Percentiles rank a stretch among this genome's conserved stretches.
Conservation (phyloP, 2,329 filamentous ascomycete species). For the Cladosporium sphaerospermum region DNA sequence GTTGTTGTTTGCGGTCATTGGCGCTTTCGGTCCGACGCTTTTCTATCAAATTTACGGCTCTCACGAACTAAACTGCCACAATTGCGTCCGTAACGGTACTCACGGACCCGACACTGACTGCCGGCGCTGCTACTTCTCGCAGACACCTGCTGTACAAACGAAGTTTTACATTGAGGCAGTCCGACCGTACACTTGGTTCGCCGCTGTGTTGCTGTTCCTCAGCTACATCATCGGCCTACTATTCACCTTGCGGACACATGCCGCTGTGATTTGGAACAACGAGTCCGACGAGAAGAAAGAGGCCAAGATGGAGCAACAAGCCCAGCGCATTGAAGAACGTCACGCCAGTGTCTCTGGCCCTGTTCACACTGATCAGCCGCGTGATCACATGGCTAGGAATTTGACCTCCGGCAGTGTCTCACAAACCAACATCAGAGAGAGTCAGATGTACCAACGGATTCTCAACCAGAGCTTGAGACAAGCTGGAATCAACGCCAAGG, state of each 20-base stretch:
- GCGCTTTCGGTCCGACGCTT: conserved; percentile 87
- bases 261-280: conserved; percentile 91
- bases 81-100: conserved; percentile 51
- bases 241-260: conserved; percentile 93
- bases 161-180: conserved; percentile 87
- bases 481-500: conserved; percentile 57
- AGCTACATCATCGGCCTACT: conserved; percentile 91
- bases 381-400: conserved; percentile 14
- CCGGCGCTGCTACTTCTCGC: conserved; percentile 87
- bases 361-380: conserved; percentile 12
- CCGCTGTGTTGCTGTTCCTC: conserved; percentile 76
- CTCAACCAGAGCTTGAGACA: conserved; percentile 84
- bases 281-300: conserved; percentile 53
- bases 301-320: conserved; percentile 32
- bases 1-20: conserved; percentile 92
- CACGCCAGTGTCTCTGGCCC: conserved; percentile 10
- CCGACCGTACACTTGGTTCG: conserved; percentile 86
- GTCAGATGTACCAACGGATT: conserved; percentile 86
- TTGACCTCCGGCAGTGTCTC: conserved; percentile 1
- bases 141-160: conserved; percentile 75
- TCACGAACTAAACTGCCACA: conserved; percentile 81
- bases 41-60: conserved; percentile 99
- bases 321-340: conserved; percentile 19
- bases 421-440: conserved; percentile 66
- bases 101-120: conserved; percentile 61